Evolutionary conservation across 352 stramenopile genomes (phyloP), one percentile per base, ranked within the genome.

Genomic region (Thraustochytrium sp.): DNA sequence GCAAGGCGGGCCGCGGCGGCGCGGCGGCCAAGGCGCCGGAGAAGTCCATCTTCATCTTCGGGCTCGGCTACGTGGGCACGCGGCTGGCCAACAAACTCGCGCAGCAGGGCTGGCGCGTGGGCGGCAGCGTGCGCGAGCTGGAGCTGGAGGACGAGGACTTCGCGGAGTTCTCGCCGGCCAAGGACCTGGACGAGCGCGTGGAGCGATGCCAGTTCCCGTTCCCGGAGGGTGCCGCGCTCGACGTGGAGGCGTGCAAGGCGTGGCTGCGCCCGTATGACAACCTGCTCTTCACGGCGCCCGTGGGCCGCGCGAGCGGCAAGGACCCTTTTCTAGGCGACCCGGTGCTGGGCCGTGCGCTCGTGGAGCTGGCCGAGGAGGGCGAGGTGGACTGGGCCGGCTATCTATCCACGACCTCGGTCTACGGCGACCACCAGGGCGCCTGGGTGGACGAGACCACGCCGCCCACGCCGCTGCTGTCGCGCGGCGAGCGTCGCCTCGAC

Each of bases 341-440:
- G 40, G 87, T 85, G 36, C 54, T 94, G 3, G 75, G 87, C 26
- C 82, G 89, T 5, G 49, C 80, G 4, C 84, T 94, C 37, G 76
- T 65, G 36, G 86, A 74, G 3, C 87, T 89, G 5, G 82, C 87
- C 40, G 34, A 75, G 18, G 53, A 82, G 23, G 74, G 68, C 68
- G 31, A 38, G 54, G 63, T 72, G n/a, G 77, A 89, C 36, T 97
- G 93, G 93, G 85, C 95, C 56, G 93, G 87, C 16, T 97, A 97
- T 85, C 86, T 96, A 54, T 97, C 93, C 40, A 96, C 92, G 34
- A 96, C 95, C 72, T 91, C 92, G n/a, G 93, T 97, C n/a, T 97
- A 97, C 83, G 93, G 93, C 18, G 91, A 97, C 85, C 94, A 90
- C 18, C 75, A 94, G 56, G 93, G 93, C 40, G 85, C 89, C 2